These are phyloP conservation scores for Chlamydomonas schloesseri DNA, from an alignment of 139 green algal genomes.

Conservation along the genomic window DNA sequence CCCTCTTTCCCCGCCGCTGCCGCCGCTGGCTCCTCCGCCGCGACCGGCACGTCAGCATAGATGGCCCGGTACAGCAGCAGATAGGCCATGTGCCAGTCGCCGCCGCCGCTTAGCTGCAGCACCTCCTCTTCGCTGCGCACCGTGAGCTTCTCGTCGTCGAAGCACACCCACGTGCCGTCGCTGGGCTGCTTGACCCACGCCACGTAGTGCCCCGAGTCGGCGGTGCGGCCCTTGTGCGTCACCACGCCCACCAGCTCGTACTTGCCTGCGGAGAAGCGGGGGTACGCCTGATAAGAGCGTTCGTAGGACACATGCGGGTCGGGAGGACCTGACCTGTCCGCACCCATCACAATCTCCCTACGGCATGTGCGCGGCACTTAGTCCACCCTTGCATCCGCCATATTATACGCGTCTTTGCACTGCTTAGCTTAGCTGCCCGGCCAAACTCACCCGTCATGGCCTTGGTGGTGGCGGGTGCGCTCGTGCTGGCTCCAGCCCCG, in stretches of 20 bases:
- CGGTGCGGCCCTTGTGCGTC: slow-evolving; percentile 98
- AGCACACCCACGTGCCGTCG: slow-evolving; percentile 94
- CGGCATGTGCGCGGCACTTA: too few relatives aligned
- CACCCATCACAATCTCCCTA: too few relatives aligned
- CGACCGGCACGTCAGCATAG: slow-evolving; percentile 57
- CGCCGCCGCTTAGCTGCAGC: slow-evolving; percentile 87
- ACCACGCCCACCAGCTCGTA: slow-evolving; percentile 95
- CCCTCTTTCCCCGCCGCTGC: not conserved
- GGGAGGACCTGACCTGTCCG: too few relatives aligned
- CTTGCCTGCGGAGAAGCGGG: slow-evolving; percentile 73
- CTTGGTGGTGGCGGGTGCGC: not conserved
- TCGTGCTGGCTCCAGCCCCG: slow-evolving; percentile 2
- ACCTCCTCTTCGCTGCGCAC: slow-evolving; percentile 91
- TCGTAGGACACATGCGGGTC: too few relatives aligned
- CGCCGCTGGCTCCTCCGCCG: not conserved
- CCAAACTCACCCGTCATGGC: slow-evolving; percentile 44
- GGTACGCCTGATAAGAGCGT: too few relatives aligned
- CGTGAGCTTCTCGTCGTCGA: slow-evolving; percentile 96
- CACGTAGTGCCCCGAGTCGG: slow-evolving; percentile 97
- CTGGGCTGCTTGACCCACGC: slow-evolving; percentile 91
- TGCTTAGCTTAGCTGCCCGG: too few relatives aligned
- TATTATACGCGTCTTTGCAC: too few relatives aligned
- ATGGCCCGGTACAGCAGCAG: slow-evolving; percentile 90
- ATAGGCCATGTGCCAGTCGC: slow-evolving; percentile 99
- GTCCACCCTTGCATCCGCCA: too few relatives aligned